Evolutionary conservation across 441 rosid genomes (phyloP).

Genomic region (Raphanus hybrid): DNA sequence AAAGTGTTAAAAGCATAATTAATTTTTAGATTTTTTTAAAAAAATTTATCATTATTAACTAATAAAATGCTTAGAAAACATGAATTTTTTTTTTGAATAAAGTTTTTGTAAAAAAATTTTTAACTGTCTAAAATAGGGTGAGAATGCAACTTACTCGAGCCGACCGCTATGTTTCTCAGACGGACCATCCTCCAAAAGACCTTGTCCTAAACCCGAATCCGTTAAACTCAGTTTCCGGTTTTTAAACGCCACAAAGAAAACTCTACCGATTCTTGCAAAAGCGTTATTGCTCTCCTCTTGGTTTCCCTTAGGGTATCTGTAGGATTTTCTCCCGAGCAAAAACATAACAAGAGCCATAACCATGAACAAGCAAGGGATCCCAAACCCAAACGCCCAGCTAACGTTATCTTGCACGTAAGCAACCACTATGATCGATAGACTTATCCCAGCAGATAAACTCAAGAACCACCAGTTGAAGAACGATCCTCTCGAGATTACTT

Average conservation of each 20-base stretch:
- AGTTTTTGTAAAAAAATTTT: neutral
- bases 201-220: constrained; percentile 37
- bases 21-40: neutral
- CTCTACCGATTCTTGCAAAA: constrained; percentile 40
- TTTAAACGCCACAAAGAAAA: constrained; percentile 39
- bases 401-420: constrained; percentile 43
- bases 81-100: neutral
- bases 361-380: constrained; percentile 44
- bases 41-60: neutral
- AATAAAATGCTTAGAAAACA: neutral
- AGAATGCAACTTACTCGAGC: constrained; percentile 41
- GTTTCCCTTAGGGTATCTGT: constrained; percentile 28
- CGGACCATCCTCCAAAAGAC: constrained; percentile 37
- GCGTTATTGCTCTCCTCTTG: neutral
- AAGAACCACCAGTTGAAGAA: constrained; percentile 50
- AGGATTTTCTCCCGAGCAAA: constrained; percentile 39
- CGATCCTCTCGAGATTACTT: constrained; percentile 35
- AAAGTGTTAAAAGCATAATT: neutral
- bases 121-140: neutral
- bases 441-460: constrained; percentile 34
- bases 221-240: constrained; percentile 39
- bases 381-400: constrained; percentile 45
- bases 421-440: constrained; percentile 33
- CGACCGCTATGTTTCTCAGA: constrained; percentile 1
- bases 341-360: constrained; percentile 36